A percentile compares a stretch with the other conserved stretches of the same genome.
phyloP scores from a whole-genome alignment of 2,329 filamentous ascomycete species.

The Epichloe hybrida region DNA sequence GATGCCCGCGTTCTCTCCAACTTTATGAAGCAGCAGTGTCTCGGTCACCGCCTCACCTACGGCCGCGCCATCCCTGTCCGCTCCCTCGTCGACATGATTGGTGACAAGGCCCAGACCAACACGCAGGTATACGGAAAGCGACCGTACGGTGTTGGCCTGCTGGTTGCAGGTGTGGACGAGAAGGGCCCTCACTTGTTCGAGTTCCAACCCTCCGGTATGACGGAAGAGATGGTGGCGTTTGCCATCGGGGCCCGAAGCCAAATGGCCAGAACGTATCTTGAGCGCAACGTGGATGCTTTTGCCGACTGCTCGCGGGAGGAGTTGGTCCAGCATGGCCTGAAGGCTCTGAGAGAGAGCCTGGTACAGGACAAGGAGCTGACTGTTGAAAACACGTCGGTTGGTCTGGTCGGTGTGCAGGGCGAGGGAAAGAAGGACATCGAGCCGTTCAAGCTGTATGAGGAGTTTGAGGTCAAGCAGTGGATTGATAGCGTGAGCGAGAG shows the following conservation, averaged over 20 bases:
- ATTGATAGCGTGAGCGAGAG: slow-evolving; percentile 58
- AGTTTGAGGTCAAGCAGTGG: slow-evolving; percentile 72
- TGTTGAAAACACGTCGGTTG: slow-evolving; percentile 90
- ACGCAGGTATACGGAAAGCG: slow-evolving; percentile 95
- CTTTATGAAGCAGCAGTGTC: slow-evolving; percentile 99
- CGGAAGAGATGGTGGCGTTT: slow-evolving; percentile 92
- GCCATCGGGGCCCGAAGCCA: slow-evolving; percentile 92
- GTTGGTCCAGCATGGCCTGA: slow-evolving; percentile 78
- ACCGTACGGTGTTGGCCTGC: slow-evolving; percentile 85
- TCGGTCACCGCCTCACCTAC: slow-evolving; percentile 90
- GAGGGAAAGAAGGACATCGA: slow-evolving; percentile 48
- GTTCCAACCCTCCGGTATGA: slow-evolving; percentile 93
- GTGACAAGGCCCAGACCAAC: slow-evolving; percentile 92
- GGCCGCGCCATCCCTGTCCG: slow-evolving; percentile 84
- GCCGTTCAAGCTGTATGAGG: slow-evolving; percentile 83
- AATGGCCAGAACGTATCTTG: slow-evolving; percentile 94
- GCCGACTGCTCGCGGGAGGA: slow-evolving; percentile 64
- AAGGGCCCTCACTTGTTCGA: slow-evolving; percentile 92
- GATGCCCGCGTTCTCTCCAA: slow-evolving; percentile 98
- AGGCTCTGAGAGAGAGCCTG: slow-evolving; percentile 86
- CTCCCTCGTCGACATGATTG: slow-evolving; percentile 81
- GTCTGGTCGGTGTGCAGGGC: slow-evolving; percentile 53
- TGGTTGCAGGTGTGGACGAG: slow-evolving; percentile 89
- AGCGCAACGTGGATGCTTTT: slow-evolving; percentile 81
- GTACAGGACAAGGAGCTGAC: slow-evolving; percentile 96